Percentiles rank a stretch among this genome's conserved stretches.
phyloP scores from a whole-genome alignment of 176 grass and related monocot genomes.

The Phragmites australis region DNA sequence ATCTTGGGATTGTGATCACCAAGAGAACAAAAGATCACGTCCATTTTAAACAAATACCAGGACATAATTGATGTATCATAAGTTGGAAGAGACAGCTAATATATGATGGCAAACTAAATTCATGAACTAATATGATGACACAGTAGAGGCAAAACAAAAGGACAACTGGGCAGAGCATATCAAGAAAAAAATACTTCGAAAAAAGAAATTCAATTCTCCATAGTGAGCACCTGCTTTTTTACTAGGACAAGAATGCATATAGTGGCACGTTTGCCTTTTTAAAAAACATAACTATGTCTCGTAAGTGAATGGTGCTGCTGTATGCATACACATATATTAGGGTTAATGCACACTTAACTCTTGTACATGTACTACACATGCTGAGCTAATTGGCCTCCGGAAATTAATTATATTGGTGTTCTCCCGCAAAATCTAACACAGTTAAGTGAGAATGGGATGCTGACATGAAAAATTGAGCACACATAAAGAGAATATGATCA shows the following conservation, averaged over 20 bases:
- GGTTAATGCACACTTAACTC: not conserved
- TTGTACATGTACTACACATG: constrained; percentile 1
- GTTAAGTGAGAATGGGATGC: constrained; percentile 9
- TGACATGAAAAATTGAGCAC: constrained; percentile 20
- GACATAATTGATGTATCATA: not conserved
- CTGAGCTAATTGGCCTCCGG: not conserved
- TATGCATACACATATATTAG: constrained; percentile 9
- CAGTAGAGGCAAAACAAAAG: not conserved
- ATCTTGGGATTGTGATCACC: not conserved
- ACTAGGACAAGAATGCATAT: not conserved
- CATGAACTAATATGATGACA: not conserved
- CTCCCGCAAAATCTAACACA: not conserved
- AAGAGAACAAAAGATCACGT: not conserved
- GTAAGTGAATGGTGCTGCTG: not conserved
- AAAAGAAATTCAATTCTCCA: not conserved
- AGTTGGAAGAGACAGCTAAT: not conserved
- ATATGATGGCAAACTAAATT: not conserved
- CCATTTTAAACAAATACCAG: not conserved
- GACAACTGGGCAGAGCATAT: not conserved
- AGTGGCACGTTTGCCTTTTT: too few relatives aligned
- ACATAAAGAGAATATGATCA: not conserved
- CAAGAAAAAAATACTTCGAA: not conserved
- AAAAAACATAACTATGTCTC: not conserved
- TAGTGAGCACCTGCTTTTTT: not conserved
- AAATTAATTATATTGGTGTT: not conserved